Percentiles rank a stretch among this genome's conserved stretches.
These are phyloP conservation scores for Boletus patriciae DNA, from an alignment of 768 basidiomycete genomes.

Conservation along the genomic window DNA sequence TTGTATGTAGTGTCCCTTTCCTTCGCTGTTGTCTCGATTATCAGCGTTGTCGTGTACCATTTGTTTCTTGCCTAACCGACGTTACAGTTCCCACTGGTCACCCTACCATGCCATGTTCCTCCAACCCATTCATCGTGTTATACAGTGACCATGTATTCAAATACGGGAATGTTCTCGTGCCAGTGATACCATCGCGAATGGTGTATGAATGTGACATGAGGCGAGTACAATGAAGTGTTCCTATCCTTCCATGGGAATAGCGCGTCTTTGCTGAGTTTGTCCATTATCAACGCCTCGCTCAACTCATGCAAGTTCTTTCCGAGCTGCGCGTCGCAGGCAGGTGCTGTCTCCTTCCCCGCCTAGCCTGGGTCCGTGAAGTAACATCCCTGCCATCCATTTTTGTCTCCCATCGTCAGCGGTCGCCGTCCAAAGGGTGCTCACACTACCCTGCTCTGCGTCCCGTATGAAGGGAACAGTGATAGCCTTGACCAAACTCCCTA, in stretches of 20 bases:
- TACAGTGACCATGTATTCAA: background rate
- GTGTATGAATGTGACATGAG: background rate
- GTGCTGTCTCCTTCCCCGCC: constrained; percentile 20
- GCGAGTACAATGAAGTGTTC: background rate
- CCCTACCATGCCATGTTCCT: background rate
- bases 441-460: constrained; percentile 25
- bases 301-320: constrained; percentile 33
- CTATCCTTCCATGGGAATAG: constrained; percentile 24
- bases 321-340: constrained; percentile 25
- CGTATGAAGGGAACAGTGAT: constrained; percentile 29
- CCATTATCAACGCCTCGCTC: constrained; percentile 30
- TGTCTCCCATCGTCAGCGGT: constrained; percentile 16
- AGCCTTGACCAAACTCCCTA: constrained; percentile 16
- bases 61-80: background rate
- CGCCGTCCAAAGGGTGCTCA: constrained; percentile 34
- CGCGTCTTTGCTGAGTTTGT: constrained; percentile 18
- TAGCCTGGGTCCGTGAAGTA: constrained; percentile 20
- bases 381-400: constrained; percentile 24
- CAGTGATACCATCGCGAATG: background rate
- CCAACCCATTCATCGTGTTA: background rate
- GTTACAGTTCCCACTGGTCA: background rate
- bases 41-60: background rate
- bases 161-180: background rate
- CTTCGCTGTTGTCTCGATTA: background rate
- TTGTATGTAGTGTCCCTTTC: constrained; percentile 16